Evolutionary conservation across 2,329 filamentous ascomycete species (phyloP), one percentile per base, ranked within the genome.

Genomic region (Pestalotiopsis sp.): DNA sequence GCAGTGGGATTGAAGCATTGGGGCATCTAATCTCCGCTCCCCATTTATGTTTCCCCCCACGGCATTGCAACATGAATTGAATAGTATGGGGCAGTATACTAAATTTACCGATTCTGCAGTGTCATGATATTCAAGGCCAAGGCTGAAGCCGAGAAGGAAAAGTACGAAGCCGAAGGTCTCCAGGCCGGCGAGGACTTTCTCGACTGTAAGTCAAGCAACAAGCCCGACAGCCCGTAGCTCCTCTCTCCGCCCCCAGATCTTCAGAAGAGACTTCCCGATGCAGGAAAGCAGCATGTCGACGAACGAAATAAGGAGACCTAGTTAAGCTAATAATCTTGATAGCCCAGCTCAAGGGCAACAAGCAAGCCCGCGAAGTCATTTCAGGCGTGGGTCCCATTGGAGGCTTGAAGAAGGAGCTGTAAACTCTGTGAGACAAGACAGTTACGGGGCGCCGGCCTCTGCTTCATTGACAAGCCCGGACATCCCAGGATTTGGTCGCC

Each of bases 91-190:
- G 23, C 17, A 65, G 49, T 68, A 25, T 23, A 31, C 25, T 39
- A 6, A 20, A 20, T 57, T 3, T 14, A 27, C 63, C 27, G 52
- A 59, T 11, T 23, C 65, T 11, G 45, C 63, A 74, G 73, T 1
- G 74, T 80, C 27, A 77, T 77, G 66, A 69, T 81, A 65, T 80
- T 82, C 74, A 82, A 83, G 73, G 79, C 80, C 39, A 79, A 83
- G 73, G 81, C 79, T 0, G 76, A 80, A 72, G 80, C 80, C 7
- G 80, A 83, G 72, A 75, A 78, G 56, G 80, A 82, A 72, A 79
- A 79, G 67, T 71, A 81, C 71, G 73, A 81, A 70, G 78, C 79
- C 9, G 70, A 81, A 71, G 81, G 81, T 1, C 70, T 65, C 17
- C 49, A 65, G 41, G 62, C 62, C 20, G 62, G 63, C 63, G 63